A percentile compares a stretch with the other conserved stretches of the same genome.
These are phyloP conservation scores for Dryadomyces quercivorus DNA, from an alignment of 2,329 filamentous ascomycete species.

Conservation along the genomic window DNA sequence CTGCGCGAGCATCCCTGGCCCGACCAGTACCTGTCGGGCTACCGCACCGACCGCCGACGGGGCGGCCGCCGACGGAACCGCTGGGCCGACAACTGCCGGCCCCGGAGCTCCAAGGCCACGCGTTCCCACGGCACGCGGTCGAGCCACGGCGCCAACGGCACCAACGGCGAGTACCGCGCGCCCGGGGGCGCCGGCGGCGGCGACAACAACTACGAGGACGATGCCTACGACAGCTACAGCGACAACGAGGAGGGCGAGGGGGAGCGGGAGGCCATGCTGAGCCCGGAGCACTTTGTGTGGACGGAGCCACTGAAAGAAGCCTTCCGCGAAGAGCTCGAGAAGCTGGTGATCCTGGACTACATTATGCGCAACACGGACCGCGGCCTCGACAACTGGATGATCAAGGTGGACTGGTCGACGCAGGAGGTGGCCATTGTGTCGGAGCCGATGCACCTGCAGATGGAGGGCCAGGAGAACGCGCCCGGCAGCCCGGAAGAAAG, in stretches of 20 bases:
- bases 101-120: constrained; percentile 42
- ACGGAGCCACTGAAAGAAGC: constrained; percentile 79
- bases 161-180: neutral
- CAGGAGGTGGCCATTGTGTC: constrained; percentile 77
- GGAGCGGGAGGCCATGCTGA: constrained; percentile 18
- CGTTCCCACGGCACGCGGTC: neutral
- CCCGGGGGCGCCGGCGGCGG: neutral
- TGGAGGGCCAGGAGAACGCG: constrained; percentile 36
- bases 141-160: neutral
- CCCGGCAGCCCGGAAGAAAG: constrained; percentile 24
- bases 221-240: constrained; percentile 13
- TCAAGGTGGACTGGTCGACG: constrained; percentile 79
- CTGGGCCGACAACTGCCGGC: constrained; percentile 77
- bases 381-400: constrained; percentile 98
- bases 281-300: constrained; percentile 61
- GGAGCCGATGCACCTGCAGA: constrained; percentile 60
- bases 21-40: constrained; percentile 66
- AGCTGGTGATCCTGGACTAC: constrained; percentile 93
- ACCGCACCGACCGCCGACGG: constrained; percentile 54
- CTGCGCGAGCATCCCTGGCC: constrained; percentile 94
- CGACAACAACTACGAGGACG: neutral
- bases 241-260: constrained; percentile 14
- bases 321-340: constrained; percentile 90
- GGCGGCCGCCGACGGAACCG: constrained; percentile 35
- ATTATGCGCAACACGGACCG: constrained; percentile 98